A percentile compares a stretch with the other conserved stretches of the same genome.
Conservation (phyloP, 495 filamentous ascomycete species). For the Aspergillus coremiiformis region DNA sequence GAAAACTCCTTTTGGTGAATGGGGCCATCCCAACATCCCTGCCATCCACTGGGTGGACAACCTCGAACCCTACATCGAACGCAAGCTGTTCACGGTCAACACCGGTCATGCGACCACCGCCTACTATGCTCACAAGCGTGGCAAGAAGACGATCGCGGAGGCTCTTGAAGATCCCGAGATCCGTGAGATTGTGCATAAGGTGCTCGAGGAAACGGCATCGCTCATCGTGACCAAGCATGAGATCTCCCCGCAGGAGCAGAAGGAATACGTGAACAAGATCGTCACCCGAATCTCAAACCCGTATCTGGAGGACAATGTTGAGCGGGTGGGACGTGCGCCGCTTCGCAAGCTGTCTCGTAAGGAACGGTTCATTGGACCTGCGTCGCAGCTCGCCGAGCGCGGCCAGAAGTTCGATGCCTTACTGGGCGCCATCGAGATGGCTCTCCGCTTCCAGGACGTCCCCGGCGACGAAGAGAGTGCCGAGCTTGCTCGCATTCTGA, state of each 20-base stretch:
- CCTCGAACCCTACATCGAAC: conserved; percentile 92
- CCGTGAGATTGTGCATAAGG: conserved; percentile 62
- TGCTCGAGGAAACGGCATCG: conserved; percentile 71
- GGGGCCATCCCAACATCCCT: conserved; percentile 62
- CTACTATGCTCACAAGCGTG: conserved; percentile 81
- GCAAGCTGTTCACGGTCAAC: conserved; percentile 99
- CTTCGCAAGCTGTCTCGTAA: conserved; percentile 85
- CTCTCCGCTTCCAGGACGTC: conserved; percentile 87
- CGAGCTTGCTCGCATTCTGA: conserved; percentile 76
- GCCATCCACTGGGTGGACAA: conserved; percentile 90
- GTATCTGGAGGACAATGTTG: conserved; percentile 85
- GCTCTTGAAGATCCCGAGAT: conserved; percentile 64
- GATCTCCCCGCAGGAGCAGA: conserved; percentile 69
- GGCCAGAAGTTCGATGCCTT: conserved; percentile 63
- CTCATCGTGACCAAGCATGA: conserved; percentile 83
- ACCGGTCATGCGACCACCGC: conserved; percentile 95
- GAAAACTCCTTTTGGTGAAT: conserved; percentile 62
- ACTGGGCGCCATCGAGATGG: conserved; percentile 72
- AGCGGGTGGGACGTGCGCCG: conserved; percentile 92
- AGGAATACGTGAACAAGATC: conserved; percentile 87
- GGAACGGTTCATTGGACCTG: conserved; percentile 93
- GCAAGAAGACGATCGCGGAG: conserved; percentile 82
- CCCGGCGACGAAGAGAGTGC: conserved; percentile 78
- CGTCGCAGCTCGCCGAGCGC: conserved; percentile 71
- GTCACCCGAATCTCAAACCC: conserved; percentile 88